These are phyloP conservation scores for Fusarium mangiferae DNA, from an alignment of 2,329 filamentous ascomycete genomes.

Conservation along the genomic window DNA sequence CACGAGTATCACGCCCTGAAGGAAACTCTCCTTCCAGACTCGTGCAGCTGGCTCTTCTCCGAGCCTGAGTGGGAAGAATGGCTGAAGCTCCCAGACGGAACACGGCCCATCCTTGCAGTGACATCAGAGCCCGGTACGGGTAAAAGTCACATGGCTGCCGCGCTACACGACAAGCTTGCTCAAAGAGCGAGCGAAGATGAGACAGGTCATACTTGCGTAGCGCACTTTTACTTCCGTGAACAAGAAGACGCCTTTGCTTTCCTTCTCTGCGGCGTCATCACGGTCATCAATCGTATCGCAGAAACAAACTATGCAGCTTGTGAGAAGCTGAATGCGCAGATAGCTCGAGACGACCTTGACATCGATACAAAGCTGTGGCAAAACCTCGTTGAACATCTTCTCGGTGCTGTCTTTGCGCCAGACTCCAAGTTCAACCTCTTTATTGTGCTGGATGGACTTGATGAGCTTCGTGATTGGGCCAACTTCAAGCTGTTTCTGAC, in stretches of 20 bases:
- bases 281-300: slow-evolving; percentile 45
- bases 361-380: not conserved
- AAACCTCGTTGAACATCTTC: not conserved
- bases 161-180: slow-evolving; percentile 33
- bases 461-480: not conserved
- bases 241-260: slow-evolving; percentile 41
- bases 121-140: slow-evolving; percentile 46
- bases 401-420: not conserved
- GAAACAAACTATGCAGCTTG: slow-evolving; percentile 45
- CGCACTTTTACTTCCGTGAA: slow-evolving; percentile 53
- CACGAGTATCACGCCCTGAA: slow-evolving; percentile 44
- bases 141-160: slow-evolving; percentile 48
- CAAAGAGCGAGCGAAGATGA: slow-evolving; percentile 23
- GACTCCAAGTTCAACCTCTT: slow-evolving; percentile 2
- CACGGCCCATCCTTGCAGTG: slow-evolving; percentile 42
- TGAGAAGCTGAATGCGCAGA: slow-evolving; percentile 44
- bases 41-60: slow-evolving; percentile 46
- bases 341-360: slow-evolving; percentile 37
- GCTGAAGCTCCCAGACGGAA: slow-evolving; percentile 2
- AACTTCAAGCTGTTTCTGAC: not conserved
- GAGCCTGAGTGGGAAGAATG: slow-evolving; percentile 46
- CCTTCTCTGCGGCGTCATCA: slow-evolving; percentile 42
- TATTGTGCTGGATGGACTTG: slow-evolving; percentile 5
- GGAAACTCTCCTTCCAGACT: slow-evolving; percentile 45
- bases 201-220: slow-evolving; percentile 32